phyloP scores from a whole-genome alignment of 345 rosid genomes.

The Dipteronia dyeriana region DNA sequence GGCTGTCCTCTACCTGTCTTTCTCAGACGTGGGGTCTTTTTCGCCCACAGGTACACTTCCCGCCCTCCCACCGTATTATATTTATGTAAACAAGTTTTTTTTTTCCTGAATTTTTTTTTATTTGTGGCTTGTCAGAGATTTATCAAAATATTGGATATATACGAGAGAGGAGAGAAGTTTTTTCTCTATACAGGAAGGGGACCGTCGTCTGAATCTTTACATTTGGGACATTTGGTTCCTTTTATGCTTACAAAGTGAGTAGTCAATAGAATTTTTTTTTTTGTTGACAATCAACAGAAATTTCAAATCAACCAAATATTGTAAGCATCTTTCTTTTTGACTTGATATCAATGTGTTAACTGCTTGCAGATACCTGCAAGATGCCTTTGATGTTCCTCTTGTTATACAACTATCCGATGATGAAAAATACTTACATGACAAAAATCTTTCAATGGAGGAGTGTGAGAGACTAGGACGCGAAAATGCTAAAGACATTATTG shows the following conservation, averaged over 20 bases:
- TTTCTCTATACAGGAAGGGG: slow-evolving; percentile 93
- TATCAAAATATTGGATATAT: slow-evolving; percentile 70
- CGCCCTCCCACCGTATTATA: too few relatives aligned
- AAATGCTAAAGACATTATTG: slow-evolving; percentile 92
- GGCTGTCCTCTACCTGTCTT: slow-evolving; percentile 71
- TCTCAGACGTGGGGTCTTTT: slow-evolving; percentile 91
- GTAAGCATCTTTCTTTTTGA: too few relatives aligned
- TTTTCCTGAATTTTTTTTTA: too few relatives aligned
- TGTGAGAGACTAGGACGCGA: slow-evolving; percentile 84
- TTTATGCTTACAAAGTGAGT: slow-evolving; percentile 93
- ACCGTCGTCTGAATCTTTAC: slow-evolving; percentile 93
- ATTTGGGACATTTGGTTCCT: slow-evolving; percentile 89
- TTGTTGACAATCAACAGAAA: too few relatives aligned
- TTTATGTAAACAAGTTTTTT: too few relatives aligned
- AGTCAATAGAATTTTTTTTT: background rate
- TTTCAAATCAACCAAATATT: background rate
- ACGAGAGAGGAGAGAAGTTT: slow-evolving; percentile 79
- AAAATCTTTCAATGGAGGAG: slow-evolving; percentile 79
- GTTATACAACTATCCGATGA: slow-evolving; percentile 92
- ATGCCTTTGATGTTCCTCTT: slow-evolving; percentile 90
- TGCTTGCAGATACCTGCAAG: slow-evolving; percentile 65
- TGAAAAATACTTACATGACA: slow-evolving; percentile 81
- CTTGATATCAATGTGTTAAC: background rate
- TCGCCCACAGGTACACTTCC: slow-evolving; percentile 90
- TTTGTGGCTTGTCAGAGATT: too few relatives aligned